A percentile compares a stretch with the other conserved stretches of the same genome.
These are phyloP conservation scores for Persicaria maculosa DNA, from an alignment of 148 eudicot genomes.

Conservation along the genomic window DNA sequence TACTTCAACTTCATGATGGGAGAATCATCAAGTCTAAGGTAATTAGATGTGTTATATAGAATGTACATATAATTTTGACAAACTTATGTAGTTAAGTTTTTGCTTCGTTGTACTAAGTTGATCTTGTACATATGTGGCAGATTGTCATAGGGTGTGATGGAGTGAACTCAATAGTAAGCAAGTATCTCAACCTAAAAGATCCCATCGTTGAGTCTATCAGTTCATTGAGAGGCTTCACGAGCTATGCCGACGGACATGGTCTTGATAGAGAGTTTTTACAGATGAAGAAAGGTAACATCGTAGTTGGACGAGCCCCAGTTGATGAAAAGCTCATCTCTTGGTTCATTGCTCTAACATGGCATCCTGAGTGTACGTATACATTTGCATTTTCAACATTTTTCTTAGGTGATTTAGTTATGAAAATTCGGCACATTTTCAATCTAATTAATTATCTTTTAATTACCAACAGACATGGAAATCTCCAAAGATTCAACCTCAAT, in stretches of 20 bases:
- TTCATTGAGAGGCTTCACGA: neutral
- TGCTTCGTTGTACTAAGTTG: neutral
- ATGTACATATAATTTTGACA: neutral
- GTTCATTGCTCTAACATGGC: constrained; percentile 3
- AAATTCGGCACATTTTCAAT: no score
- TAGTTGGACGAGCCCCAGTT: neutral
- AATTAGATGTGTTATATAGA: neutral
- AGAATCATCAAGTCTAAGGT: constrained; percentile 40
- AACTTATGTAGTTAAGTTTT: neutral
- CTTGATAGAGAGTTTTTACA: neutral
- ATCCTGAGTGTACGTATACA: neutral
- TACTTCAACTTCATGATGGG: constrained; percentile 33
- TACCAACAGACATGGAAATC: neutral
- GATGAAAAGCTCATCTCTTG: neutral
- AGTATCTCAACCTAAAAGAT: constrained; percentile 34
- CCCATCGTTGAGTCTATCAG: neutral
- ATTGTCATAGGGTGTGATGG: constrained; percentile 56
- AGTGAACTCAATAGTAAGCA: constrained; percentile 32
- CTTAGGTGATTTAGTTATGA: no score
- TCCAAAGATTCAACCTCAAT: neutral
- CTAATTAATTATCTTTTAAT: no score
- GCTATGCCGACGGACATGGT: neutral
- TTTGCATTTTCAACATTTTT: no score
- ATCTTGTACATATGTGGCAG: constrained; percentile 12
- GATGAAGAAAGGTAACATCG: neutral